Evolutionary conservation across 1,139 yeast species (phyloP).

Genomic region (Geotrichum klebahnii): DNA sequence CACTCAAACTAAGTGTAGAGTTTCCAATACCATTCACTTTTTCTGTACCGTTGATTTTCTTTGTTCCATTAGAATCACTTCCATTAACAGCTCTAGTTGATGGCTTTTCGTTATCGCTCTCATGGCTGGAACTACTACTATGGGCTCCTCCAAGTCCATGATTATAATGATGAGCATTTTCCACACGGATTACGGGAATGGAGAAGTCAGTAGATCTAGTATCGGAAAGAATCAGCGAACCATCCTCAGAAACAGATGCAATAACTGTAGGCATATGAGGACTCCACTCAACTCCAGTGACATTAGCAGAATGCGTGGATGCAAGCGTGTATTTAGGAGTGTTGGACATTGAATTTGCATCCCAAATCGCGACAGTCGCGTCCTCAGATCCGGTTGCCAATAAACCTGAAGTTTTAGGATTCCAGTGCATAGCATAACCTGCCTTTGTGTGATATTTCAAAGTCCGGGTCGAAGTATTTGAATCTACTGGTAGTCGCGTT

Average conservation of each 20-base stretch:
- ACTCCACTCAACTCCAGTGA: constrained; percentile 48
- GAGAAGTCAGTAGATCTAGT: constrained; percentile 41
- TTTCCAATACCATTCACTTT: constrained; percentile 3
- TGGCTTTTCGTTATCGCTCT: constrained; percentile 42
- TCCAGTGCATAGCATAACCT: constrained; percentile 74
- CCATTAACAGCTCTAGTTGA: background rate
- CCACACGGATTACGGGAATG: constrained; percentile 16
- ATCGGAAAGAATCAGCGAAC: constrained; percentile 66
- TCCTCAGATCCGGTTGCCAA: constrained; percentile 67
- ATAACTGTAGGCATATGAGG: constrained; percentile 48
- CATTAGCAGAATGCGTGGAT: constrained; percentile 47
- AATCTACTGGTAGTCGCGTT: constrained; percentile 25
- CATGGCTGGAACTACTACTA: too few species aligned
- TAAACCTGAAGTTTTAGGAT: constrained; percentile 39
- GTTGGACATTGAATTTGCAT: constrained; percentile 39
- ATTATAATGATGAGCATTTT: constrained; percentile 29
- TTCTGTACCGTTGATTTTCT: constrained; percentile 18
- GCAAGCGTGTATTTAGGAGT: constrained; percentile 11
- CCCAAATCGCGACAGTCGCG: constrained; percentile 66
- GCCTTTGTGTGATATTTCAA: constrained; percentile 61
- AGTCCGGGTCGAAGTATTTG: constrained; percentile 19
- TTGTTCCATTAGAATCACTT: background rate
- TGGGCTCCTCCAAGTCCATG: constrained; percentile 47
- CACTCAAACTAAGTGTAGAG: constrained; percentile 38
- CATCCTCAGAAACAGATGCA: constrained; percentile 74